phyloP scores from a whole-genome alignment of 257 asterid genomes.

The Oldenlandia corymbosa region DNA sequence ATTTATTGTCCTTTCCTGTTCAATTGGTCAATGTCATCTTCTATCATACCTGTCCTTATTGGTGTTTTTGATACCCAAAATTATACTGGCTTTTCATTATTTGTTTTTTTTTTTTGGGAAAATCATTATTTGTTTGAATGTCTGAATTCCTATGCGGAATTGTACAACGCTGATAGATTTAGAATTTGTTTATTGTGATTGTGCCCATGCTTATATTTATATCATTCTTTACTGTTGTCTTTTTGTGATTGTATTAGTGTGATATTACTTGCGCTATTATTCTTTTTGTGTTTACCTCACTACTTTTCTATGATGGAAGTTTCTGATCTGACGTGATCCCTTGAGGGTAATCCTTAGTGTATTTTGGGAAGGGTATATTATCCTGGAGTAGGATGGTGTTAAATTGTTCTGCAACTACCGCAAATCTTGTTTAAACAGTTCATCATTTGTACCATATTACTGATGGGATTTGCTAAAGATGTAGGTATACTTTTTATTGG shows the following conservation, averaged over 20 bases:
- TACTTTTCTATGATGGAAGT: too few species aligned
- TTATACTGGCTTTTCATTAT: background rate
- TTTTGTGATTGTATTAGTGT: too few species aligned
- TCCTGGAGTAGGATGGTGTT: background rate
- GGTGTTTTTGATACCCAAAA: background rate
- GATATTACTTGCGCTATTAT: background rate
- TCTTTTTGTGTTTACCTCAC: too few species aligned
- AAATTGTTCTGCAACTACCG: background rate
- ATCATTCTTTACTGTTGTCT: background rate
- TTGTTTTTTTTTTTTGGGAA: too few species aligned
- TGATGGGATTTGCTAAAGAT: background rate
- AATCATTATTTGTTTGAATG: background rate
- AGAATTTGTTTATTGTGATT: background rate
- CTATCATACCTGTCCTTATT: background rate
- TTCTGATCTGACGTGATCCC: background rate
- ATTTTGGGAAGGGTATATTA: background rate
- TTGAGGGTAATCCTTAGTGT: background rate
- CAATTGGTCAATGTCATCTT: background rate
- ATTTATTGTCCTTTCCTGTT: background rate
- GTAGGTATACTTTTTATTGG: background rate
- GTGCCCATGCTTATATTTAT: background rate
- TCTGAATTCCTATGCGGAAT: background rate
- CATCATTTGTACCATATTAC: background rate
- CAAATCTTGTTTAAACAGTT: background rate
- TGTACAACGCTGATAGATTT: background rate